Evolutionary conservation across 371 early-diverging fungal genomes (phyloP).

Genomic region (Circinella umbellata): DNA sequence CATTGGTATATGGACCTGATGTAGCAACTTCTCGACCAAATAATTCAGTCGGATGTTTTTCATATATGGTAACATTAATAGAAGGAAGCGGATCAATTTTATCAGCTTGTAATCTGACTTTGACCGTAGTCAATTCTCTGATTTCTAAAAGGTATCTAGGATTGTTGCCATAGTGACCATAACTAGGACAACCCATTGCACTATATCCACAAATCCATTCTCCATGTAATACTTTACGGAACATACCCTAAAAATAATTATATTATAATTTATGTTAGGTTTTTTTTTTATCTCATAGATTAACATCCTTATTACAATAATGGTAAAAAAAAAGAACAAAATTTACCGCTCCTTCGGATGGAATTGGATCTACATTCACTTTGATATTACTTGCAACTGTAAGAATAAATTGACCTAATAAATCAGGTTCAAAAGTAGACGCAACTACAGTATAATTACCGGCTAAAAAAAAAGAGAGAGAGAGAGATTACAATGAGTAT

Average conservation of each 20-base stretch:
- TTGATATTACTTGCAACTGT: conserved; percentile 59
- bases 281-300: no score
- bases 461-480: conserved; percentile 38
- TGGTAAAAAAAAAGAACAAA: not conserved
- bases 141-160: conserved; percentile 72
- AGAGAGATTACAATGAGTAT: not conserved
- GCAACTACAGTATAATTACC: conserved; percentile 78
- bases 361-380: conserved; percentile 60
- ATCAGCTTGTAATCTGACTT: conserved; percentile 75
- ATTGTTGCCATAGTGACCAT: conserved; percentile 65
- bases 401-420: conserved; percentile 71
- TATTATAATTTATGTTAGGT: not conserved
- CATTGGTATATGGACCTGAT: conserved; percentile 78
- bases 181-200: conserved; percentile 72
- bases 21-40: conserved; percentile 69
- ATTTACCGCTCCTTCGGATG: conserved; percentile 82
- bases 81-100: conserved; percentile 69
- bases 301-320: not conserved
- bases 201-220: conserved; percentile 69
- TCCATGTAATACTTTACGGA: conserved; percentile 67
- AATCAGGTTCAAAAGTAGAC: conserved; percentile 79
- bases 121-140: conserved; percentile 64
- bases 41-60: conserved; percentile 58
- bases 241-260: conserved; percentile 68
- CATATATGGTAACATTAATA: conserved; percentile 74